These are phyloP conservation scores for Sphaerulina vaccinii DNA, from an alignment of 2,329 filamentous ascomycete genomes.

Conservation along the genomic window DNA sequence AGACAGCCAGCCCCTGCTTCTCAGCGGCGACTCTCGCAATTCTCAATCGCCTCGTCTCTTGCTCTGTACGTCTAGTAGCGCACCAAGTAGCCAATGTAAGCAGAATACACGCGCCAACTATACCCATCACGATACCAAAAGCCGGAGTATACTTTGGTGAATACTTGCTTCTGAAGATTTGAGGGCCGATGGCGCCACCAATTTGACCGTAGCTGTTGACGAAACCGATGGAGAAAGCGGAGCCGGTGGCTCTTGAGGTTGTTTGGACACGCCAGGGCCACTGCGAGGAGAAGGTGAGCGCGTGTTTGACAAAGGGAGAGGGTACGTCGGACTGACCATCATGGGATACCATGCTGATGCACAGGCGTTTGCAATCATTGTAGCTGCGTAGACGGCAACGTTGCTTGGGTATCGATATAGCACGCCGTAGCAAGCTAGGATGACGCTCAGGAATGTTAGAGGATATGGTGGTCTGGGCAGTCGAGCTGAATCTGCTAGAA, in stretches of 20 bases:
- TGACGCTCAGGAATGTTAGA: conserved; percentile 5
- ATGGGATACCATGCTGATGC: conserved; percentile 3
- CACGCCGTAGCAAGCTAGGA: conserved; percentile 8
- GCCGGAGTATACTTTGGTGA: conserved; percentile 2
- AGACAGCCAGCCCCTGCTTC: background rate
- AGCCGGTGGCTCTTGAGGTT: background rate
- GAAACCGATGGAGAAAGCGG: conserved; percentile 4
- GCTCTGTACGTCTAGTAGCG: conserved; percentile 3
- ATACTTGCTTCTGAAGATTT: conserved; percentile 4
- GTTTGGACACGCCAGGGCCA: conserved; percentile 10
- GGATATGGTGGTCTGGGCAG: conserved; percentile 4
- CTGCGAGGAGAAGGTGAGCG: background rate
- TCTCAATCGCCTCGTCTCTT: conserved; percentile 6
- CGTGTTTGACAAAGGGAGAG: background rate
- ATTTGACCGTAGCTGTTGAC: conserved; percentile 7
- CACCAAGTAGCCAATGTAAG: conserved; percentile 4
- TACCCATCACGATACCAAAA: conserved; percentile 2
- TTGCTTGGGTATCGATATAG: conserved; percentile 7
- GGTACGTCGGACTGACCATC: conserved; percentile 2
- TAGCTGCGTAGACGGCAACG: conserved; percentile 4
- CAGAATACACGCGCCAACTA: conserved; percentile 1
- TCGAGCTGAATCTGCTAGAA: conserved; percentile 11
- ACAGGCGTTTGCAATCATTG: conserved; percentile 5
- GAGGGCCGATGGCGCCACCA: conserved; percentile 6
- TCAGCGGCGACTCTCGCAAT: conserved; percentile 1